phyloP scores from a whole-genome alignment of 2,329 filamentous ascomycete species.

The Sporothrix luriei region DNA sequence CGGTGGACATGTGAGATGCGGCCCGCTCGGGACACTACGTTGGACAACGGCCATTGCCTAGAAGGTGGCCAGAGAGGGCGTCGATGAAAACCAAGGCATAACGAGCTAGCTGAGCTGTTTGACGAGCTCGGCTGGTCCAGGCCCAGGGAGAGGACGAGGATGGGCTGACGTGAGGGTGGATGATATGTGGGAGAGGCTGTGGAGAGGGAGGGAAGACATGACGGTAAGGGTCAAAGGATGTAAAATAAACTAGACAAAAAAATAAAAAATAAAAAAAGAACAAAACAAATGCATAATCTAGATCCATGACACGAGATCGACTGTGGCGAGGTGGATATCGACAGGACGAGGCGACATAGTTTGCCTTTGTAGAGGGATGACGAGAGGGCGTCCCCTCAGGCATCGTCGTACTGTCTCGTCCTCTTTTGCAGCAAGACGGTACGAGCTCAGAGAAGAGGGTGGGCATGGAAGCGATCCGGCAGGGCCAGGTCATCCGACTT shows the following conservation, averaged over 20 bases:
- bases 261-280: not conserved
- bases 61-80: not conserved
- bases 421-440: not conserved
- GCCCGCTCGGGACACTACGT: conserved; percentile 7
- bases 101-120: conserved; percentile 16
- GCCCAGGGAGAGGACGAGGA: conserved; percentile 1
- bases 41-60: not conserved
- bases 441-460: conserved; percentile 17
- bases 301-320: conserved; percentile 4
- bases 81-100: not conserved
- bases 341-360: not conserved
- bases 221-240: too few species aligned
- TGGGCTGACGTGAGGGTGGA: conserved; percentile 5
- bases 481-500: conserved; percentile 9
- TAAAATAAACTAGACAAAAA: too few species aligned
- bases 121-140: not conserved
- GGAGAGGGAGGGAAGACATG: not conserved
- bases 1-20: not conserved
- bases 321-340: not conserved
- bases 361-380: too few species aligned
- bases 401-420: not conserved
- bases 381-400: too few species aligned
- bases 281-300: not conserved
- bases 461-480: conserved; percentile 8
- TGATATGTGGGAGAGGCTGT: not conserved